Percentiles rank a stretch among this genome's conserved stretches.
Conservation (phyloP, 2,329 filamentous ascomycete genomes). For the Fusarium nanum region DNA sequence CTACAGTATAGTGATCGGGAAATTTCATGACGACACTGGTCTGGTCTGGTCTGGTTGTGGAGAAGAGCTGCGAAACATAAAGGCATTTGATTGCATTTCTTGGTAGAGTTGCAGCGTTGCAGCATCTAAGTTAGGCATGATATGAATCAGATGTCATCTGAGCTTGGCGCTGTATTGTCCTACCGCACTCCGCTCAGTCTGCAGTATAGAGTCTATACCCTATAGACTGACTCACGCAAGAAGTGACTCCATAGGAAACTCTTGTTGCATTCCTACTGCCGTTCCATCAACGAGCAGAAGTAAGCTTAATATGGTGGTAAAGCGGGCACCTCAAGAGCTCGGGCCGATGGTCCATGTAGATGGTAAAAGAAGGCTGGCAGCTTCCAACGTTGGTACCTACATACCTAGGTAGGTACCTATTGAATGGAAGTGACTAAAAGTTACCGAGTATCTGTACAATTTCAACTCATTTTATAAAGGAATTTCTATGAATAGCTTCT, state of each 20-base stretch:
- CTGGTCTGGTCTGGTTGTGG: constrained; percentile 5
- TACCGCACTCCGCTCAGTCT: neutral
- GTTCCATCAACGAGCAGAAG: neutral
- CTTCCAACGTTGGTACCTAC: neutral
- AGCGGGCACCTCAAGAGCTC: neutral
- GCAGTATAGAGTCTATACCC: neutral
- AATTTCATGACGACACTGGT: constrained; percentile 26
- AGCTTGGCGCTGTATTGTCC: neutral
- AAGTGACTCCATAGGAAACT: neutral
- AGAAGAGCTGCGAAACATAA: constrained; percentile 18
- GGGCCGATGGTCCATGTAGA: neutral
- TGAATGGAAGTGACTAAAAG: neutral
- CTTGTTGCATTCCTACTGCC: neutral
- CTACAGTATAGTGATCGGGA: neutral
- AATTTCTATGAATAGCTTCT: neutral
- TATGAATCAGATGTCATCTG: neutral
- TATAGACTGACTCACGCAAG: neutral
- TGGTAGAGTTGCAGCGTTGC: neutral
- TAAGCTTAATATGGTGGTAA: neutral
- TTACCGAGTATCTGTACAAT: neutral
- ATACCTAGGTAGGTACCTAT: neutral
- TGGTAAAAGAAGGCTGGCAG: neutral
- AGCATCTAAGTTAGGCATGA: neutral
- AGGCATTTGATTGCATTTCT: constrained; percentile 8
- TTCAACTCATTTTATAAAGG: neutral